Conservation (phyloP, 371 early-diverging fungal species). For the Syncephalastrum racemosum region DNA sequence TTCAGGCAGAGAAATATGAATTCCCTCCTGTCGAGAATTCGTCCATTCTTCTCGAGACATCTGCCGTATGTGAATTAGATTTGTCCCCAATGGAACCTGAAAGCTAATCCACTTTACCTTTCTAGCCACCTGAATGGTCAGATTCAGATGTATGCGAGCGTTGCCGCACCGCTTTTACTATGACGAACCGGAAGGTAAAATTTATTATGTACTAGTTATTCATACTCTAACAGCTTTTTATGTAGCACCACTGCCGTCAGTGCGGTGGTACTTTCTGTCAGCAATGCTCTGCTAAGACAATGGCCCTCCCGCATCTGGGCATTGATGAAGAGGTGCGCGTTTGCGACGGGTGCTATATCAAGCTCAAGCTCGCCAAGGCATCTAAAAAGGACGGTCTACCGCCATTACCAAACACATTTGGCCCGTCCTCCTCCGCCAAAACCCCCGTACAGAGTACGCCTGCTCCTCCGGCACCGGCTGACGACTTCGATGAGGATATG, state of each 20-base stretch:
- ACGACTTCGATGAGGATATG: conserved; percentile 84
- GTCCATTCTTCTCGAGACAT: conserved; percentile 67
- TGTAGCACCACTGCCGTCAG: conserved; percentile 92
- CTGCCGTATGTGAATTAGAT: conserved; percentile 47
- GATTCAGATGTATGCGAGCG: conserved; percentile 93
- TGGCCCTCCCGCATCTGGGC: conserved; percentile 86
- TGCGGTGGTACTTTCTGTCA: conserved; percentile 94
- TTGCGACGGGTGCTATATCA: conserved; percentile 88
- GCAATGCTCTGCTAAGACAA: conserved; percentile 84
- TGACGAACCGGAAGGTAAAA: conserved; percentile 85
- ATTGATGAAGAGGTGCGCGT: conserved; percentile 90
- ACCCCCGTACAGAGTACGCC: not conserved
- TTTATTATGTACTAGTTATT: not conserved
- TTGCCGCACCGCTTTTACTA: conserved; percentile 89
- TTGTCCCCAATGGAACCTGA: not conserved
- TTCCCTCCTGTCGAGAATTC: conserved; percentile 73
- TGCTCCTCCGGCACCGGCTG: conserved; percentile 7
- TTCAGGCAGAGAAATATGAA: conserved; percentile 77
- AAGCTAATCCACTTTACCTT: not conserved
- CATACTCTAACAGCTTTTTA: not conserved
- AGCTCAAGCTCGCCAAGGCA: conserved; percentile 54
- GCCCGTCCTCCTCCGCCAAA: conserved; percentile 1
- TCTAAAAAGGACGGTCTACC: conserved; percentile 20
- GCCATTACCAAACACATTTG: conserved; percentile 10
- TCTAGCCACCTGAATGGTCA: conserved; percentile 90